Evolutionary conservation across 1,284 basidiomycete genomes (phyloP).

Genomic region (Rugosomyces carneus): DNA sequence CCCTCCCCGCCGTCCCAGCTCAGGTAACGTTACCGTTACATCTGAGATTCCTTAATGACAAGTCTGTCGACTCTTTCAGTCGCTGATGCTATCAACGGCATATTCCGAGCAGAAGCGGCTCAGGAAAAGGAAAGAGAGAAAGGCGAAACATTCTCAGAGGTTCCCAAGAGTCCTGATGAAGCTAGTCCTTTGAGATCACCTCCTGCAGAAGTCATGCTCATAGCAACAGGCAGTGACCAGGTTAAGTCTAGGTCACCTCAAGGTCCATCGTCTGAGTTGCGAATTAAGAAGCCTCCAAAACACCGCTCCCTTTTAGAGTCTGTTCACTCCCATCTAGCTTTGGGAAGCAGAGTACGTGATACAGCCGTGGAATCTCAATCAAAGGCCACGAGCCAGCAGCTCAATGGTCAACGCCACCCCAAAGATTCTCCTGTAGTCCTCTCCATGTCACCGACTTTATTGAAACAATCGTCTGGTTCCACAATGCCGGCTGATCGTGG

Average conservation of each 20-base stretch:
- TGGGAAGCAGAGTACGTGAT: neutral
- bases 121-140: slow-evolving; percentile 14
- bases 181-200: neutral
- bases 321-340: slow-evolving; percentile 42
- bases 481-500: neutral
- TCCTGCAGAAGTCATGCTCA: slow-evolving; percentile 1
- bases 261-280: slow-evolving; percentile 1
- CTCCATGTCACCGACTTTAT: slow-evolving; percentile 6
- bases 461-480: slow-evolving; percentile 9
- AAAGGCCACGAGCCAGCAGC: neutral
- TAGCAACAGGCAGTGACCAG: slow-evolving; percentile 6
- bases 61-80: slow-evolving; percentile 1
- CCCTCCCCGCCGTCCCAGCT: neutral
- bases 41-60: neutral
- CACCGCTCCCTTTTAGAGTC: slow-evolving; percentile 38
- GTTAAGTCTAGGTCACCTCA: neutral
- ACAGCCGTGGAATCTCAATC: slow-evolving; percentile 1
- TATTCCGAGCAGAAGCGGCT: neutral
- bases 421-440: slow-evolving; percentile 1
- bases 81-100: slow-evolving; percentile 1
- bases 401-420: slow-evolving; percentile 5
- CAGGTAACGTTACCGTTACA: neutral
- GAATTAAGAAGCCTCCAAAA: slow-evolving; percentile 21
- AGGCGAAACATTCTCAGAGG: neutral
- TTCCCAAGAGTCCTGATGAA: neutral